Conservation (phyloP, 176 grass and related monocot species). For the Carex parvula region DNA sequence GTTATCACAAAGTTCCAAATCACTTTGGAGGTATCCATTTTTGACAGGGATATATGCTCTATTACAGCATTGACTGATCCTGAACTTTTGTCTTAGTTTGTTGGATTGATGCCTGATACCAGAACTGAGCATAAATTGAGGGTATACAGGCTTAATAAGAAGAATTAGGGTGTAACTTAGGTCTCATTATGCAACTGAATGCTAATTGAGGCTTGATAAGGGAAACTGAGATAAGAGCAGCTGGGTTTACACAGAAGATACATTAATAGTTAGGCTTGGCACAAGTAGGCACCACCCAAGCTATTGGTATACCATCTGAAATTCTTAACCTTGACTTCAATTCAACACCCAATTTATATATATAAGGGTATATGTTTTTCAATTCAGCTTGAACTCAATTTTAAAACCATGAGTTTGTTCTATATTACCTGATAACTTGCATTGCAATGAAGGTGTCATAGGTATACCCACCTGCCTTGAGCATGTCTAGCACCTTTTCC, state of each 20-base stretch:
- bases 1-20: background rate
- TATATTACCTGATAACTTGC: slow-evolving; percentile 76
- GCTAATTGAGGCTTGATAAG: background rate
- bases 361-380: background rate
- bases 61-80: background rate
- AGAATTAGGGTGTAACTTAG: background rate
- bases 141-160: background rate
- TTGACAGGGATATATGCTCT: background rate
- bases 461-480: slow-evolving; percentile 54
- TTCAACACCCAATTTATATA: background rate
- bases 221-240: background rate
- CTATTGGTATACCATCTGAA: background rate
- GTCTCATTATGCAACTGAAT: background rate
- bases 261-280: background rate
- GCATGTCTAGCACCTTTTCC: slow-evolving; percentile 88
- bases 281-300: background rate
- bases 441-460: slow-evolving; percentile 79
- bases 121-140: background rate
- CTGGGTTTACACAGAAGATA: background rate
- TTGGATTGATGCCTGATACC: background rate
- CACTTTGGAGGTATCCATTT: background rate
- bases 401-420: slow-evolving; percentile 27
- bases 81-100: background rate
- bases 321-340: background rate
- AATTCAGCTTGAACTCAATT: slow-evolving; percentile 18